Percentiles rank a stretch among this genome's conserved stretches.
These are phyloP conservation scores for Fusarium multiceps DNA, from an alignment of 2,329 filamentous ascomycete species.

Conservation along the genomic window DNA sequence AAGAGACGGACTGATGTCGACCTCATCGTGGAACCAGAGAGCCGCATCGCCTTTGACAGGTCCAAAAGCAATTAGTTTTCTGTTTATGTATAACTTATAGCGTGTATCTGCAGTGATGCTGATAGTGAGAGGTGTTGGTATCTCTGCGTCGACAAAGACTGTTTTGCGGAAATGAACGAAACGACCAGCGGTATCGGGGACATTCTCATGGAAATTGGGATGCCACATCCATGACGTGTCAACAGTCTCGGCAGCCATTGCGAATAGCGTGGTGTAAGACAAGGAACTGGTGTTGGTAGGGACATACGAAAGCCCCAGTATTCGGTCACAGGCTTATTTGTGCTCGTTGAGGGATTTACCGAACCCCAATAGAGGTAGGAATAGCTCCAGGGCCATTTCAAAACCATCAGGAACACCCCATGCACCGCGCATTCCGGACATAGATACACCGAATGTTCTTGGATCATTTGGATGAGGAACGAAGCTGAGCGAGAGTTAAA, in stretches of 20 bases:
- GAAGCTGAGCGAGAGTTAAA: neutral
- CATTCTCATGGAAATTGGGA: neutral
- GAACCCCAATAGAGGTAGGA: neutral
- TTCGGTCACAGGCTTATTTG: neutral
- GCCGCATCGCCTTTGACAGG: neutral
- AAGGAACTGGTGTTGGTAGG: neutral
- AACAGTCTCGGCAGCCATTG: neutral
- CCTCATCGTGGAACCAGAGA: slow-evolving; percentile 1
- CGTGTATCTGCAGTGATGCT: slow-evolving; percentile 1
- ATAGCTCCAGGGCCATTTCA: no score
- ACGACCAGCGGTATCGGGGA: neutral
- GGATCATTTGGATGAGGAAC: no score
- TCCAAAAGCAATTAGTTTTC: fast-evolving
- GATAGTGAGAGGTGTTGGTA: neutral
- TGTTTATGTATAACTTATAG: neutral
- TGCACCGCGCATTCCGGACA: neutral
- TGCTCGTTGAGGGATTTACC: neutral
- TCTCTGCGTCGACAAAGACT: fast-evolving
- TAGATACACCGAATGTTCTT: neutral
- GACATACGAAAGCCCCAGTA: neutral
- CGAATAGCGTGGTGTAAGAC: neutral
- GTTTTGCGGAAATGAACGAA: neutral
- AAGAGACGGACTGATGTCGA: neutral
- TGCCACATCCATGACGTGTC: slow-evolving; percentile 14
- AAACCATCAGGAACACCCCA: no score